Conservation (phyloP, 306 rosid species). For the Hippophae rhamnoides region DNA sequence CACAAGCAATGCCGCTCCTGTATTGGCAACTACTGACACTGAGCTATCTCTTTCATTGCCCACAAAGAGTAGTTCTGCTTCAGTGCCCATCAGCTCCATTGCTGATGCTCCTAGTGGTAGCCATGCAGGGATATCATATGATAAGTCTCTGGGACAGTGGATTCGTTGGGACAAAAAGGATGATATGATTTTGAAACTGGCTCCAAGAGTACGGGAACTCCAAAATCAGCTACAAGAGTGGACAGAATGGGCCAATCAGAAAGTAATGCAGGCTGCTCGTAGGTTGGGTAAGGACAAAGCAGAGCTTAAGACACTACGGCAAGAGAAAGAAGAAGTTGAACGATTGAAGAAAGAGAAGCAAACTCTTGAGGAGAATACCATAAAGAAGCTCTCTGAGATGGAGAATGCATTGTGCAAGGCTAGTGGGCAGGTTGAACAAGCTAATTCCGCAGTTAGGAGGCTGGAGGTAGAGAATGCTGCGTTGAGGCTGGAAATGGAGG, state of each 20-base stretch:
- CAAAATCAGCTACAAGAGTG: slow-evolving; percentile 39
- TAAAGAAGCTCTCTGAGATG: slow-evolving; percentile 48
- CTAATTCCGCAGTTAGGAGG: slow-evolving; percentile 17
- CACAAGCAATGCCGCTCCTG: too few species aligned
- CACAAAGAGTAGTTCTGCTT: slow-evolving; percentile 5
- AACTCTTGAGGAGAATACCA: slow-evolving; percentile 36
- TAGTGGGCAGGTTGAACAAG: slow-evolving; percentile 31
- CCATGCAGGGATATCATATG: slow-evolving; percentile 43
- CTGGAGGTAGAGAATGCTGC: slow-evolving; percentile 32
- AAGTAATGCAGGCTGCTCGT: slow-evolving; percentile 50
- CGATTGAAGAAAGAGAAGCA: slow-evolving; percentile 27
- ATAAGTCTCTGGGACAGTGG: slow-evolving; percentile 30
- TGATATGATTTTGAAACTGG: slow-evolving; percentile 33
- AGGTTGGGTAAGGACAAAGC: slow-evolving; percentile 33
- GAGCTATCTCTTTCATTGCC: too few species aligned
- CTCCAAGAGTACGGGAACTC: slow-evolving; percentile 30
- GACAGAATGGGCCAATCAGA: slow-evolving; percentile 51
- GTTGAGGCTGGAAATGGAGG: slow-evolving; percentile 33
- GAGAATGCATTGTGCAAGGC: slow-evolving; percentile 43
- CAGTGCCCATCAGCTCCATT: slow-evolving; percentile 14
- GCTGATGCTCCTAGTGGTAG: slow-evolving; percentile 20
- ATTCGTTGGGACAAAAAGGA: slow-evolving; percentile 43
- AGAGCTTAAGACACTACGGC: slow-evolving; percentile 42
- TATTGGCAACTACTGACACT: too few species aligned
- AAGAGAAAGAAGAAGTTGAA: slow-evolving; percentile 35